Evolutionary conservation across 352 stramenopile species (phyloP).

Genomic region (Phytophthora constricta): DNA sequence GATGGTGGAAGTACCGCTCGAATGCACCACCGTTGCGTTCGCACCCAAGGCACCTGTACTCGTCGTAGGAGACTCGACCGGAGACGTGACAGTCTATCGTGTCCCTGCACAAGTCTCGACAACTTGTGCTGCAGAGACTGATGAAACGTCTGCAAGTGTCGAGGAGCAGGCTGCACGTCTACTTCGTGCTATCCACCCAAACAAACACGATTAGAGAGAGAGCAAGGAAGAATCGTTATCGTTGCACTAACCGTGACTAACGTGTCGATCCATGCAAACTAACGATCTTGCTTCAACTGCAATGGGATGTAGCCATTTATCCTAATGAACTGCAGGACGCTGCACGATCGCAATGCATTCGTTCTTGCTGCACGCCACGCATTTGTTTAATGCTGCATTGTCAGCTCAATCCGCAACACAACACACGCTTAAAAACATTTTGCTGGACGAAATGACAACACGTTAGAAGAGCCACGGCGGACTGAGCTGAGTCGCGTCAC

Average conservation of each 20-base stretch:
- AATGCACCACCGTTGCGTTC: conserved; percentile 80
- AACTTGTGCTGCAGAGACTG: neutral
- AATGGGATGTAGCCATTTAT: too few relatives aligned
- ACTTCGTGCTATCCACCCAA: conserved; percentile 55
- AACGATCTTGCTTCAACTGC: too few relatives aligned
- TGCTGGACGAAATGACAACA: neutral
- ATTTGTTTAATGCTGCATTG: too few relatives aligned
- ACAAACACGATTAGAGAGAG: conserved; percentile 55
- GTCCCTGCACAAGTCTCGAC: conserved; percentile 50
- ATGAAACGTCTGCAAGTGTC: conserved; percentile 27
- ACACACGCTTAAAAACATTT: neutral
- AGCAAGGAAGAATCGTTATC: too few relatives aligned
- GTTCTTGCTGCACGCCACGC: too few relatives aligned
- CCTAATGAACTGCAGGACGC: too few relatives aligned
- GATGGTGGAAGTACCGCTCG: conserved; percentile 50
- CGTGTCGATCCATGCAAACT: too few relatives aligned
- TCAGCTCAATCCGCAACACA: too few relatives aligned
- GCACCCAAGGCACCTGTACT: conserved; percentile 73
- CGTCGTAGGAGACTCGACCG: conserved; percentile 77
- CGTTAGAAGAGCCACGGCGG: neutral
- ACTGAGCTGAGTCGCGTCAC: neutral
- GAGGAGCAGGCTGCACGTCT: conserved; percentile 70
- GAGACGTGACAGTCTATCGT: conserved; percentile 79
- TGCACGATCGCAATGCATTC: too few relatives aligned
- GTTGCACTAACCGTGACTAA: too few relatives aligned